Percentiles rank a stretch among this genome's conserved stretches.
phyloP scores from a whole-genome alignment of 2,329 filamentous ascomycete species.

The Fusarium beomiforme region DNA sequence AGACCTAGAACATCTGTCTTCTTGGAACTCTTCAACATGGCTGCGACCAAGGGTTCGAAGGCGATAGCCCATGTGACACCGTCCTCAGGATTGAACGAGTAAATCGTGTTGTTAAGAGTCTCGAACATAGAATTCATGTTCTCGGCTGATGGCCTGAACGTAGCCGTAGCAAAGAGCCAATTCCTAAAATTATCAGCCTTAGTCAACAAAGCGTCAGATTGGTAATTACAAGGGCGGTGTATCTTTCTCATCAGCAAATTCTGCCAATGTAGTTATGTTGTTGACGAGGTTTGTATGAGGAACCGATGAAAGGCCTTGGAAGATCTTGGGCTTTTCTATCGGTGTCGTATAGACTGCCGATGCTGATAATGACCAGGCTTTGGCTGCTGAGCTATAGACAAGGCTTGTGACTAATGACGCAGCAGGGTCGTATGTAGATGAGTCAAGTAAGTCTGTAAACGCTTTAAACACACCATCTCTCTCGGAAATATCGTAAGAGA shows the following conservation, averaged over 20 bases:
- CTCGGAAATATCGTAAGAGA: background rate
- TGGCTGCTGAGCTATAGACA: background rate
- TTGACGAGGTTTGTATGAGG: background rate
- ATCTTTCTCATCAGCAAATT: background rate
- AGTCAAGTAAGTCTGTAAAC: background rate
- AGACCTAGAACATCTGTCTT: background rate
- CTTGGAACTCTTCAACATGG: background rate
- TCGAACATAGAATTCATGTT: background rate
- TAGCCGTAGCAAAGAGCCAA: background rate
- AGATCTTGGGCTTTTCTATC: background rate
- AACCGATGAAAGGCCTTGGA: background rate
- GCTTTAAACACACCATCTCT: background rate
- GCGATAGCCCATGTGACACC: background rate
- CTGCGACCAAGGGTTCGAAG: background rate
- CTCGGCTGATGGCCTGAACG: background rate
- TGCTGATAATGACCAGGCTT: background rate
- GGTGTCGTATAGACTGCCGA: background rate
- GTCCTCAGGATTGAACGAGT: background rate
- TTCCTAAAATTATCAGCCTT: background rate
- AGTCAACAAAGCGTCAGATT: rapidly evolving
- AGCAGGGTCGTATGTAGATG: background rate
- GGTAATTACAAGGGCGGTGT: background rate
- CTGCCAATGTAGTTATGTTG: background rate
- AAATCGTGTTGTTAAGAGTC: background rate
- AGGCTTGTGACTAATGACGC: background rate